Evolutionary conservation across 2,329 filamentous ascomycete species (phyloP), one percentile per base, ranked within the genome.

Genomic region (Claviceps africana): DNA sequence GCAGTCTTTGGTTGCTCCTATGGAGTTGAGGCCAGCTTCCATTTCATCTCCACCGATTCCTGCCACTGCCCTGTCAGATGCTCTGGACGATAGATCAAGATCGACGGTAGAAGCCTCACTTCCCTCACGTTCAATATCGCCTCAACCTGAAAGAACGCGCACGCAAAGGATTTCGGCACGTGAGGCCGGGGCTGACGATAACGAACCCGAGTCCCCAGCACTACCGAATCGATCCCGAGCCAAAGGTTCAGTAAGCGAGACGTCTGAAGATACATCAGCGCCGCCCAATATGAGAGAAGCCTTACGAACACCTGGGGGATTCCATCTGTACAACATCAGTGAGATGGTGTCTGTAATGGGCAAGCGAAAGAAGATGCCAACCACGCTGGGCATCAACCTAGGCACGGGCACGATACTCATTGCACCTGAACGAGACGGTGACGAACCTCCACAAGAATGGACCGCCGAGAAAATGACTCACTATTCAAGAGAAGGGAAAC

Each of bases 261-360:
- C 31, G 13, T 13, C 49, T 13, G 28, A 30, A 6, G 8, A 30
- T 21, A 25, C 48, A 21, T 33, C 28, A 28, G 48, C 46, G 35
- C 25, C 35, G 11, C 13, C 25, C 4, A 49, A 19, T 22, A 2
- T 17, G 42, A 47, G 50, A 37, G 74, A 79, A 35, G 73, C 73
- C 17, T 70, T 71, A 39, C 65, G 66, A 31, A 83, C 84, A 2
- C 86, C 87, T 5, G 86, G 87, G 19, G 88, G 87, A 2, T 97
- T 90, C 64, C 90, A 94, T 63, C 76, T 97, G 67, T 97, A 96
- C 70, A 96, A 95, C 61, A 90, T 97, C 61, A 95, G 90, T 64
- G 91, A 97, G 69, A 95, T 95, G 86, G 81, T 95, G 4, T 91
- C 89, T n/a, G 82, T 93, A 45, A 90, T 95, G 81, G 91, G 91